These are phyloP conservation scores for Dillenia turbinata DNA, from an alignment of 164 flowering plant species.

Conservation along the genomic window DNA sequence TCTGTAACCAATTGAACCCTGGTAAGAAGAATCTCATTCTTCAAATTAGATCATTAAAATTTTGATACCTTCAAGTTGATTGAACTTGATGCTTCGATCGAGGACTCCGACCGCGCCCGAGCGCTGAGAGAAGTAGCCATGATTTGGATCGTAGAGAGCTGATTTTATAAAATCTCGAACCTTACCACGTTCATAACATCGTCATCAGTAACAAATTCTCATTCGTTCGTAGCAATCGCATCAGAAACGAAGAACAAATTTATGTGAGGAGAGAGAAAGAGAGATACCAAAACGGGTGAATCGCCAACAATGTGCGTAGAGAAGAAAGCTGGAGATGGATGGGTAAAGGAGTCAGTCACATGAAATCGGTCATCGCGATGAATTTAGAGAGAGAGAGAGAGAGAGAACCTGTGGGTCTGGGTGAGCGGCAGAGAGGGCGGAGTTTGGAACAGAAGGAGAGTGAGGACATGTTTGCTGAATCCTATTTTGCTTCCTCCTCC, in stretches of 20 bases:
- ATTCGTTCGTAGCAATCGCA: not conserved
- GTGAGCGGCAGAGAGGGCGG: too few relatives aligned
- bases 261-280: conserved; percentile 1
- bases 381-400: too few relatives aligned
- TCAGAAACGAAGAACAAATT: not conserved
- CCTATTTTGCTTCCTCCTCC: too few relatives aligned
- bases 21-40: too few relatives aligned
- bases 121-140: conserved; percentile 84
- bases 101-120: conserved; percentile 82
- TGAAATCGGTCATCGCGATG: too few relatives aligned
- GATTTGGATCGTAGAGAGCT: conserved; percentile 68
- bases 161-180: conserved; percentile 87
- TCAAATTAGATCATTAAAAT: too few relatives aligned
- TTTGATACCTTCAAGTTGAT: conserved; percentile 63
- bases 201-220: not conserved
- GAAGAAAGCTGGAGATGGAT: conserved; percentile 30
- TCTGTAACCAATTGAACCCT: too few relatives aligned
- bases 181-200: conserved; percentile 22
- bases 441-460: too few relatives aligned
- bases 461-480: too few relatives aligned
- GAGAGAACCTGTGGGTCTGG: too few relatives aligned
- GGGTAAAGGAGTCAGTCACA: not conserved
- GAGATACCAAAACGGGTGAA: conserved; percentile 55
- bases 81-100: conserved; percentile 68
- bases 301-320: conserved; percentile 60